Evolutionary conservation across 352 stramenopile species (phyloP).

Genomic region (Phytophthora foliorum): DNA sequence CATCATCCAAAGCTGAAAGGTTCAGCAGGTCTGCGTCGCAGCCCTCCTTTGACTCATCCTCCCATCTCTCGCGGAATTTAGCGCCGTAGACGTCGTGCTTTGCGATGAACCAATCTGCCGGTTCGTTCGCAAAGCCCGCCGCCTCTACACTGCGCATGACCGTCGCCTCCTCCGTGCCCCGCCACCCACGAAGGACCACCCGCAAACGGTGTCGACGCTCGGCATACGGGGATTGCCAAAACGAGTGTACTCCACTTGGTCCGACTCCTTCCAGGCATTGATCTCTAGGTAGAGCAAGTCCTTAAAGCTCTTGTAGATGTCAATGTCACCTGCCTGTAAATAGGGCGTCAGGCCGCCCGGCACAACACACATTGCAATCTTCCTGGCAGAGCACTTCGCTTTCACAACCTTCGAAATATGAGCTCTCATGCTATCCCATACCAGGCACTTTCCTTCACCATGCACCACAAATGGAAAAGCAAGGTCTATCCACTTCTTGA

Average conservation of each 20-base stretch:
- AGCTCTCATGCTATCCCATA: not conserved
- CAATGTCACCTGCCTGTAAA: slow-evolving; percentile 3
- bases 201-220: not conserved
- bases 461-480: slow-evolving; percentile 2
- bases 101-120: too few relatives aligned
- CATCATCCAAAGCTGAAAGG: too few relatives aligned
- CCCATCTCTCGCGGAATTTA: too few relatives aligned
- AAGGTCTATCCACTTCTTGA: slow-evolving; percentile 6
- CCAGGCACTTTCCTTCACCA: slow-evolving; percentile 5
- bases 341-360: slow-evolving; percentile 21
- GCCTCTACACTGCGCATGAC: not conserved
- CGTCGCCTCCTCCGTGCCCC: not conserved
- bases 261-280: slow-evolving; percentile 5
- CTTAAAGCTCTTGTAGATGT: slow-evolving; percentile 8
- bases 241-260: slow-evolving; percentile 6
- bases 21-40: too few relatives aligned
- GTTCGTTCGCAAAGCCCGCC: not conserved
- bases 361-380: slow-evolving; percentile 10
- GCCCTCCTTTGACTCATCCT: too few relatives aligned
- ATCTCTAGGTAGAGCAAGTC: slow-evolving; percentile 4
- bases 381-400: not conserved
- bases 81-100: too few relatives aligned
- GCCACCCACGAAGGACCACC: not conserved
- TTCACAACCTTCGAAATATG: slow-evolving; percentile 16
- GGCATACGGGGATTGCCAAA: slow-evolving; percentile 2